A percentile compares a stretch with the other conserved stretches of the same genome.
phyloP scores from a whole-genome alignment of 108 stramenopile genomes.

The Pinguiococcus pyrenoidosus region DNA sequence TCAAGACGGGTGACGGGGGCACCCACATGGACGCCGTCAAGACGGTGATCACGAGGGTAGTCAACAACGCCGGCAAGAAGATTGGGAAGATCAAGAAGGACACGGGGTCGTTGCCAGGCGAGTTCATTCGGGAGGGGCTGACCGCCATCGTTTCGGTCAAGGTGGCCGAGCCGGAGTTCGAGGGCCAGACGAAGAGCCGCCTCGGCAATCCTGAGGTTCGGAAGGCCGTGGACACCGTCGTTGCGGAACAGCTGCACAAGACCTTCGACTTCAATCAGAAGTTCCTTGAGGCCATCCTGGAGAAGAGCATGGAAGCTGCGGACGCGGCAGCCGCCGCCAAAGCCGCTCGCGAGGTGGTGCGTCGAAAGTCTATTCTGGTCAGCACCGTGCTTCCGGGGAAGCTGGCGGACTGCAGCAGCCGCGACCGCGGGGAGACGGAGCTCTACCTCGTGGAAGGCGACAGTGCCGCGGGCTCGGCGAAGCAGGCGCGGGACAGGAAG shows the following conservation, averaged over 20 bases:
- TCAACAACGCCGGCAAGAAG: slow-evolving; percentile 61
- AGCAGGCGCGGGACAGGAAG: slow-evolving; percentile 79
- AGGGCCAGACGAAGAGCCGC: slow-evolving; percentile 91
- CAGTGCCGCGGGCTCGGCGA: slow-evolving; percentile 64
- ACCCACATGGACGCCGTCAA: slow-evolving; percentile 84
- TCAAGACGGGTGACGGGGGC: slow-evolving; percentile 70
- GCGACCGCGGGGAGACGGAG: slow-evolving; percentile 62
- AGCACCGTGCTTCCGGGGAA: slow-evolving; percentile 82
- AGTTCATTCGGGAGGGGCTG: slow-evolving; percentile 78
- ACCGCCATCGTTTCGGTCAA: slow-evolving; percentile 70
- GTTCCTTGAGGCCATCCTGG: slow-evolving; percentile 56
- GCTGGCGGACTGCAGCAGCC: slow-evolving; percentile 69
- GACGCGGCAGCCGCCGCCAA: slow-evolving; percentile 73
- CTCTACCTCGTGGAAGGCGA: slow-evolving; percentile 91
- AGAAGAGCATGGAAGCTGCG: slow-evolving; percentile 69
- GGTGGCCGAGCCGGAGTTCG: slow-evolving; percentile 85
- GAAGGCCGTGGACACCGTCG: slow-evolving; percentile 61
- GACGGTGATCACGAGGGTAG: slow-evolving; percentile 60
- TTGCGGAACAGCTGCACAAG: slow-evolving; percentile 56
- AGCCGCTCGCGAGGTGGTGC: slow-evolving; percentile 83
- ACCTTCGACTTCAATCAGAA: slow-evolving; percentile 78
- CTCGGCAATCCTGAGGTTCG: slow-evolving; percentile 85
- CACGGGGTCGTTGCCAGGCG: slow-evolving; percentile 58
- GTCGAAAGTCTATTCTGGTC: slow-evolving; percentile 69
- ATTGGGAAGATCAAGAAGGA: slow-evolving; percentile 58